These are phyloP conservation scores for Puccinia polysora DNA, from an alignment of 1,284 basidiomycete genomes.

Conservation along the genomic window DNA sequence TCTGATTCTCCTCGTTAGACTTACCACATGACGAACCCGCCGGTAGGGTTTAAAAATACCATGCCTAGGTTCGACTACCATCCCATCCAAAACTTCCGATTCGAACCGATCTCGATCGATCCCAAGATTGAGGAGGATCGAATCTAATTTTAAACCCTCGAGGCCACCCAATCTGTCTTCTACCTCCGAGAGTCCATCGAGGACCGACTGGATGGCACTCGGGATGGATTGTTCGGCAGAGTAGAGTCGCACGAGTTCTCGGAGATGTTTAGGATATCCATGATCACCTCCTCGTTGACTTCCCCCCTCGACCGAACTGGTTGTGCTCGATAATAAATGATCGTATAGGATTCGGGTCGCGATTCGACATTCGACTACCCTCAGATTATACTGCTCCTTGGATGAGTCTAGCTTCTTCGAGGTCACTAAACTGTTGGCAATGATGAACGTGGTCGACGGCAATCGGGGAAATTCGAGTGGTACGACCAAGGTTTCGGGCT, in stretches of 20 bases:
- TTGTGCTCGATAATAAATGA: background rate
- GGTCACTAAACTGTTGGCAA: conserved; percentile 33
- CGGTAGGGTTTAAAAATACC: conserved; percentile 9
- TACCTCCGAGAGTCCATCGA: background rate
- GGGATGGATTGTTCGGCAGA: background rate
- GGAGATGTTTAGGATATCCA: background rate
- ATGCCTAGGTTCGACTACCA: conserved; percentile 9
- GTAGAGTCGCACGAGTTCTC: conserved; percentile 5
- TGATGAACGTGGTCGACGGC: conserved; percentile 16
- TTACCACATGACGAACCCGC: conserved; percentile 30
- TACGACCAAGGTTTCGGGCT: background rate
- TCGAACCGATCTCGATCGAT: conserved; percentile 15
- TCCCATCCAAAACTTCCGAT: conserved; percentile 8
- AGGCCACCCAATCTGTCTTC: background rate
- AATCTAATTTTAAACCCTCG: background rate
- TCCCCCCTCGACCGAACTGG: no score
- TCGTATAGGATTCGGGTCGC: background rate
- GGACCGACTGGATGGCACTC: background rate
- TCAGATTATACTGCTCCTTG: conserved; percentile 29
- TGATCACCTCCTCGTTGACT: no score
- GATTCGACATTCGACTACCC: conserved; percentile 27
- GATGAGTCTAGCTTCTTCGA: conserved; percentile 32
- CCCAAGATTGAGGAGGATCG: background rate
- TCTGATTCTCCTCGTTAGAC: background rate
- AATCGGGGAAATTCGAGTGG: conserved; percentile 7